Evolutionary conservation across 257 asterid genomes (phyloP).

Genomic region (Jacaranda copaia): DNA sequence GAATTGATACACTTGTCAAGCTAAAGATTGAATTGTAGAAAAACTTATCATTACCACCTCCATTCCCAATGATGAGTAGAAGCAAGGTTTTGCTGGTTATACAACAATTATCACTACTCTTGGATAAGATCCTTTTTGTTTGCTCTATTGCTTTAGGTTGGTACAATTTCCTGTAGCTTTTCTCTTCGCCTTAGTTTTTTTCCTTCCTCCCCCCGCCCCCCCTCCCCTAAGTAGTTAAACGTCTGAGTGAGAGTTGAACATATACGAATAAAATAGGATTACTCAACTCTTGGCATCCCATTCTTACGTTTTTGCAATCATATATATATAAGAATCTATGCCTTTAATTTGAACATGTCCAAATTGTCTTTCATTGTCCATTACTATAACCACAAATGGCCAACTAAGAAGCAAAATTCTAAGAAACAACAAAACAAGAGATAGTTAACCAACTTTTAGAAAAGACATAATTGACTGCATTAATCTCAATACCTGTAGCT

Average conservation of each 20-base stretch:
- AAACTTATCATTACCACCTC: not conserved
- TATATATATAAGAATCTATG: too few species aligned
- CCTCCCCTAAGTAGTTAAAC: not conserved
- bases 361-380: not conserved
- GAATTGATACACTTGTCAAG: not conserved
- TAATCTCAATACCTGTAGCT: too few species aligned
- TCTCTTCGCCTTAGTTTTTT: not conserved
- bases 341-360: not conserved
- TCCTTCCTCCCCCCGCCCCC: too few species aligned
- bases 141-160: not conserved
- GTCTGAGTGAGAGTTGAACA: not conserved
- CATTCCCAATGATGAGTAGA: not conserved
- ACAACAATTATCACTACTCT: too few species aligned
- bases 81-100: not conserved
- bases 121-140: not conserved
- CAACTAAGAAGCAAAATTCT: too few species aligned
- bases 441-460: too few species aligned
- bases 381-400: not conserved
- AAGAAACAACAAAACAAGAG: too few species aligned
- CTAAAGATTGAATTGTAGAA: not conserved
- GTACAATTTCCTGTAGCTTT: not conserved
- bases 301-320: not conserved
- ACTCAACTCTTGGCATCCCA: not conserved
- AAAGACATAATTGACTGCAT: too few species aligned
- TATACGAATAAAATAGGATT: not conserved